A percentile compares a stretch with the other conserved stretches of the same genome.
These are phyloP conservation scores for Nematocida sp. DNA, from an alignment of 371 early-diverging fungal genomes.

Conservation along the genomic window DNA sequence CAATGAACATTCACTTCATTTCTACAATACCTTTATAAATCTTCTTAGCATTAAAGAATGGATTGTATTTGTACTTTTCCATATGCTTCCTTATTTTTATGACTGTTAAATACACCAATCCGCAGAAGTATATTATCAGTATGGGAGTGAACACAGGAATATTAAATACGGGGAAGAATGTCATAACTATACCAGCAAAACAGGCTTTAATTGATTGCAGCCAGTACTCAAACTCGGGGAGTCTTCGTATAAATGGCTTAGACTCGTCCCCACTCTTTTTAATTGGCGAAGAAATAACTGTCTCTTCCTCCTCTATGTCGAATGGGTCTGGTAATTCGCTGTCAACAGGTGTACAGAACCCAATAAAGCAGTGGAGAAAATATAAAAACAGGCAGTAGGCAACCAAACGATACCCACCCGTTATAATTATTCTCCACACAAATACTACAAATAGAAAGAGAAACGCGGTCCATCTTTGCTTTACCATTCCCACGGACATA, in stretches of 20 bases:
- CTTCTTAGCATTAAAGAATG: conserved; percentile 89
- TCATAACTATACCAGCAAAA: conserved; percentile 49
- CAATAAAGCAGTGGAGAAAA: conserved; percentile 69
- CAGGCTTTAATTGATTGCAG: conserved; percentile 64
- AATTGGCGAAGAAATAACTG: conserved; percentile 71
- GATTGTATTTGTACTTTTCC: conserved; percentile 93
- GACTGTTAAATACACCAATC: conserved; percentile 87
- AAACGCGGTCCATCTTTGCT: conserved; percentile 64
- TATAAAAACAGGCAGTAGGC: conserved; percentile 69
- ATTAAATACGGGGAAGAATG: conserved; percentile 75
- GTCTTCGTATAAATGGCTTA: conserved; percentile 87
- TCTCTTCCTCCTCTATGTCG: conserved; percentile 65
- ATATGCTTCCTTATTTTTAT: conserved; percentile 89
- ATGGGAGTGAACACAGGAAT: conserved; percentile 89
- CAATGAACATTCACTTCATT: background rate
- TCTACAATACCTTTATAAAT: conserved; percentile 70
- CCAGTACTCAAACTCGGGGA: conserved; percentile 99
- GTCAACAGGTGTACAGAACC: conserved; percentile 69
- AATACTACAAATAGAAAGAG: conserved; percentile 54
- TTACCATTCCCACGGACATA: conserved; percentile 53
- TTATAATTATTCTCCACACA: conserved; percentile 56
- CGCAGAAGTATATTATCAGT: conserved; percentile 80
- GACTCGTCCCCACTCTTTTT: conserved; percentile 77
- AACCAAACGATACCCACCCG: conserved; percentile 61
- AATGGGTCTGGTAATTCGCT: conserved; percentile 69